These are phyloP conservation scores for Pestalotiopsis sp. DNA, from an alignment of 2,329 filamentous ascomycete genomes.

Conservation along the genomic window DNA sequence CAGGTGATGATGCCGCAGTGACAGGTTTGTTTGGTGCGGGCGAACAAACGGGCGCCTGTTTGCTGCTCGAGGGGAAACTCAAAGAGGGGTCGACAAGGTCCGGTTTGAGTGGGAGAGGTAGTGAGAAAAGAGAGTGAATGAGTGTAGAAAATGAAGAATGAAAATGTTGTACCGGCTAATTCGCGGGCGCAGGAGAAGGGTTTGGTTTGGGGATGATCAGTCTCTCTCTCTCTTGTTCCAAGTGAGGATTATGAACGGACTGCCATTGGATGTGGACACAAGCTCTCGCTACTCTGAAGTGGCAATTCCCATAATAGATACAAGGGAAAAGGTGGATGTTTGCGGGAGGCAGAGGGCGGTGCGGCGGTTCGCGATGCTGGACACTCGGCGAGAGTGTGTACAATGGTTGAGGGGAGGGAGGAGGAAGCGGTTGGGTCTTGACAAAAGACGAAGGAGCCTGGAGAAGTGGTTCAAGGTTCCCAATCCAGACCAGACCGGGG, in stretches of 20 bases:
- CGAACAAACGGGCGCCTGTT: not conserved
- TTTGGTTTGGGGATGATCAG: conserved; percentile 10
- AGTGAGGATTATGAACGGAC: conserved; percentile 26
- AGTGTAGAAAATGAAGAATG: conserved; percentile 18
- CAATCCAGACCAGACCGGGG: conserved; percentile 16
- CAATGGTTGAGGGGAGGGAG: conserved; percentile 23
- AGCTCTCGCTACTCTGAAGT: conserved; percentile 17
- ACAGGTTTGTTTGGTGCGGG: not conserved
- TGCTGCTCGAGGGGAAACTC: not conserved
- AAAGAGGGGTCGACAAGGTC: not conserved
- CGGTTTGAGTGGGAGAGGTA: conserved; percentile 1
- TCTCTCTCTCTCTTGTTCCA: conserved; percentile 19
- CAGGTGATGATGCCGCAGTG: not conserved
- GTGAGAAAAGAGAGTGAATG: conserved; percentile 18
- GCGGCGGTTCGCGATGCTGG: conserved; percentile 27
- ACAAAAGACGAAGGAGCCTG: conserved; percentile 16
- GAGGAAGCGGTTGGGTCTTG: conserved; percentile 23
- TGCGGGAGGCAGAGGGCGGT: conserved; percentile 18
- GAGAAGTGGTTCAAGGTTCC: conserved; percentile 18
- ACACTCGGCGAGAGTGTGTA: conserved; percentile 23
- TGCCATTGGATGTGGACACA: conserved; percentile 28
- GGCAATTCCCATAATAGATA: conserved; percentile 22
- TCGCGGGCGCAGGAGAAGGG: conserved; percentile 21
- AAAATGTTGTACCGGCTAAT: conserved; percentile 23
- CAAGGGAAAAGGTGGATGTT: conserved; percentile 20